phyloP scores from a whole-genome alignment of 441 rosid genomes.

The Populus hybrid region DNA sequence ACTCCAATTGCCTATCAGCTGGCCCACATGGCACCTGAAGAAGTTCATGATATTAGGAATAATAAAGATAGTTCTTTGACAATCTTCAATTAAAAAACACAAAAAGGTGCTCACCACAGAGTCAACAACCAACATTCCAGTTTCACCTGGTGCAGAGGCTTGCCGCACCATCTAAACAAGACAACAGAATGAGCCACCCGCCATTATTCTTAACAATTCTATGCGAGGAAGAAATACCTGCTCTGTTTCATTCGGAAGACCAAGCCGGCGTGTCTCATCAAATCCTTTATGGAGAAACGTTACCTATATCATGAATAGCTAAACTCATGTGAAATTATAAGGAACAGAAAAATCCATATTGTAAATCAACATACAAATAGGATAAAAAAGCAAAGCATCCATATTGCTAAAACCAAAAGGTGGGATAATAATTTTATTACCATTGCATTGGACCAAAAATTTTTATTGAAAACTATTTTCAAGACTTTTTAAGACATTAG shows the following conservation, averaged over 20 bases:
- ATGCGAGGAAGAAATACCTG: constrained; percentile 49
- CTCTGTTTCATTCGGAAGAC: constrained; percentile 82
- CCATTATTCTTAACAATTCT: neutral
- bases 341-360: neutral
- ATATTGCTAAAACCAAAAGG: neutral
- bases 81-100: constrained; percentile 6
- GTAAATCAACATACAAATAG: too few relatives aligned
- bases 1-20: constrained; percentile 73
- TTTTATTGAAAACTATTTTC: neutral
- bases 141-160: constrained; percentile 75
- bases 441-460: neutral
- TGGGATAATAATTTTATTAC: neutral
- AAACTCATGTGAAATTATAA: constrained; percentile 11
- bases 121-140: constrained; percentile 95
- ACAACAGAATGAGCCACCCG: neutral
- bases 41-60: constrained; percentile 8
- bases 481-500: too few relatives aligned
- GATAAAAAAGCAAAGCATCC: neutral
- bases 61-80: neutral
- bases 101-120: constrained; percentile 55
- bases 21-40: constrained; percentile 96
- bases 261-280: constrained; percentile 94
- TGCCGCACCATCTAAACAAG: constrained; percentile 64
- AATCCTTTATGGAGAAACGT: constrained; percentile 94
- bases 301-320: constrained; percentile 41